Evolutionary conservation across 1,284 basidiomycete genomes (phyloP).

Genomic region (Leccinum fallax): DNA sequence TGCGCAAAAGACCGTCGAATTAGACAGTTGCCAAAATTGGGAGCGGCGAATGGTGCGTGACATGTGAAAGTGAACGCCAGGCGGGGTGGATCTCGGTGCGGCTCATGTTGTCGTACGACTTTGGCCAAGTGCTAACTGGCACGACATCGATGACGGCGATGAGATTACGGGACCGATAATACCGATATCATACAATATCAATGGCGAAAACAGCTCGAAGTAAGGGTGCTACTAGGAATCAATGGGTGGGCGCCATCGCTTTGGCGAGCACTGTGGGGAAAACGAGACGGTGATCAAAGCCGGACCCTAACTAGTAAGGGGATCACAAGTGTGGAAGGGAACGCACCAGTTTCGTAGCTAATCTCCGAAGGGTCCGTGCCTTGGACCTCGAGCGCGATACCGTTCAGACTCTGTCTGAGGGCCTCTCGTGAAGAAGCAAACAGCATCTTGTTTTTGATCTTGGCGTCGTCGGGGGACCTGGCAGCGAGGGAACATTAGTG

Average conservation of each 20-base stretch:
- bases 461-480: slow-evolving; percentile 89
- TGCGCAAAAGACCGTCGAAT: not conserved
- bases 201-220: not conserved
- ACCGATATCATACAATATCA: not conserved
- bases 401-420: slow-evolving; percentile 72
- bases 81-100: not conserved
- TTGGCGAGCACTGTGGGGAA: slow-evolving; percentile 23
- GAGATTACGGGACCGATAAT: slow-evolving; percentile 2
- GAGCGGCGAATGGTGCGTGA: not conserved
- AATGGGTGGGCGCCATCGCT: slow-evolving; percentile 18
- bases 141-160: not conserved
- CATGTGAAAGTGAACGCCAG: not conserved
- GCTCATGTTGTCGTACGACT: not conserved
- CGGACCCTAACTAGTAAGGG: not conserved
- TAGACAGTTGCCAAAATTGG: not conserved
- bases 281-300: not conserved
- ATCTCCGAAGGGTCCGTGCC: slow-evolving; percentile 87
- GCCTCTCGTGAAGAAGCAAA: slow-evolving; percentile 91
- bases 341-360: slow-evolving; percentile 75
- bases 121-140: not conserved
- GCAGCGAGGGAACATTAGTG: not conserved
- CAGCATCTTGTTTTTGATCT: slow-evolving; percentile 95
- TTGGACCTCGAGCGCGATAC: slow-evolving; percentile 82
- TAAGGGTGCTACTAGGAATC: slow-evolving; percentile 2
- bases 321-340: not conserved